Conservation (phyloP, 2,329 filamentous ascomycete genomes). For the Domatiomyces catenatus region DNA sequence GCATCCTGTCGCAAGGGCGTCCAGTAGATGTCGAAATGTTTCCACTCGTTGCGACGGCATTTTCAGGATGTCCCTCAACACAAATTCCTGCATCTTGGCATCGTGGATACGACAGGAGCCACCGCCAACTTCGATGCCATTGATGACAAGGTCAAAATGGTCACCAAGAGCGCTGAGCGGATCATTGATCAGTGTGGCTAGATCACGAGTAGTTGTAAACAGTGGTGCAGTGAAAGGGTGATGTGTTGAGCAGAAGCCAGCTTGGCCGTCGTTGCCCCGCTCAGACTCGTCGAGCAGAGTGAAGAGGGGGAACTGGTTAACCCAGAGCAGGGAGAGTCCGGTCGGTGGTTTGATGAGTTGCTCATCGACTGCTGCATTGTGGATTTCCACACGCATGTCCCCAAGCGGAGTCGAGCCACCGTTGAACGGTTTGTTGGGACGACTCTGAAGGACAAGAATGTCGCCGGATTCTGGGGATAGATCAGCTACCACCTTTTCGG, state of each 20-base stretch:
- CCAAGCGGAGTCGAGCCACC: slow-evolving; percentile 58
- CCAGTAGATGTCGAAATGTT: slow-evolving; percentile 72
- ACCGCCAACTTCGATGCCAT: slow-evolving; percentile 85
- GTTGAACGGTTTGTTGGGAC: slow-evolving; percentile 45
- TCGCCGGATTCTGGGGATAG: slow-evolving; percentile 54
- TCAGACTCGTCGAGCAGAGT: slow-evolving; percentile 50
- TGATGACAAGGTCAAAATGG: slow-evolving; percentile 91
- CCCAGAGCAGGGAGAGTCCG: slow-evolving; percentile 62
- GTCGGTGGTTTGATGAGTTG: slow-evolving; percentile 37
- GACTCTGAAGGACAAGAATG: slow-evolving; percentile 66
- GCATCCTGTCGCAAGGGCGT: slow-evolving; percentile 69
- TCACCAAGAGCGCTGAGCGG: slow-evolving; percentile 63
- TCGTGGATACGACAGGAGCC: slow-evolving; percentile 86
- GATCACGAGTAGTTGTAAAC: slow-evolving; percentile 47
- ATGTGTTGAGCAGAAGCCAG: slow-evolving; percentile 75
- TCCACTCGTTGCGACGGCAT: slow-evolving; percentile 57
- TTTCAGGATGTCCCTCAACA: slow-evolving; percentile 69
- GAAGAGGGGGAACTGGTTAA: slow-evolving; percentile 85
- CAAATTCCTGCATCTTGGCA: slow-evolving; percentile 63
- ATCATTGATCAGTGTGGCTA: slow-evolving; percentile 56
- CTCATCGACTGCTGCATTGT: slow-evolving; percentile 51
- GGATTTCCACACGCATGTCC: slow-evolving; percentile 53
- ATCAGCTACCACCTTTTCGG: slow-evolving; percentile 40
- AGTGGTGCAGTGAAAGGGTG: slow-evolving; percentile 85
- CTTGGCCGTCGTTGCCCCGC: slow-evolving; percentile 65